Percentiles rank a stretch among this genome's conserved stretches.
These are phyloP conservation scores for Sporothrix mexicana DNA, from an alignment of 2,329 filamentous ascomycete species.

Conservation along the genomic window DNA sequence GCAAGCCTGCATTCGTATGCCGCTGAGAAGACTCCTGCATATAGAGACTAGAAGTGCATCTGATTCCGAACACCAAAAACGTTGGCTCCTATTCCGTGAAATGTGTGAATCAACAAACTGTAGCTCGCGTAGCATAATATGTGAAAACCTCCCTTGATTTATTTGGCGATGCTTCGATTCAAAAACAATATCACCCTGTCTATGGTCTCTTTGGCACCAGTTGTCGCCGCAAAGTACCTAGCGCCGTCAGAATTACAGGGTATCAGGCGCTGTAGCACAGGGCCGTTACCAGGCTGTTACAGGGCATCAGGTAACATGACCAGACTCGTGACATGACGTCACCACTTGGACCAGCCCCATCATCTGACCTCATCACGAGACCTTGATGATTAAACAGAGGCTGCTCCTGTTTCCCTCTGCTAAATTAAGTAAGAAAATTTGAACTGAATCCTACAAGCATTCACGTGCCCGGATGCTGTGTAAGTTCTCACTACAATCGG, in stretches of 20 bases:
- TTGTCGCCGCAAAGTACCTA: not conserved
- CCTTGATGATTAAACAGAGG: too few relatives aligned
- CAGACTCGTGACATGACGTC: conserved; percentile 19
- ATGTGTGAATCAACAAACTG: too few relatives aligned
- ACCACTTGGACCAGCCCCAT: not conserved
- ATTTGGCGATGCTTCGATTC: not conserved
- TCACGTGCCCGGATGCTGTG: too few relatives aligned
- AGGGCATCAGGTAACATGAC: not conserved
- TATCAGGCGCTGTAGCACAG: not conserved
- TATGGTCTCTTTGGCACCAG: not conserved
- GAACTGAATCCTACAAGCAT: too few relatives aligned
- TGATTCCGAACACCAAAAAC: not conserved
- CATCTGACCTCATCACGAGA: not conserved
- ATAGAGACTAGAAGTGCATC: conserved; percentile 16
- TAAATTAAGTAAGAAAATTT: too few relatives aligned
- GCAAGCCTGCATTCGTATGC: not conserved
- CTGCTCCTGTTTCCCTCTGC: too few relatives aligned
- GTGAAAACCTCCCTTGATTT: too few relatives aligned
- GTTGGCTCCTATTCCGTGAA: too few relatives aligned
- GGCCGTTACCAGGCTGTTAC: not conserved
- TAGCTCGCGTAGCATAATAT: not conserved
- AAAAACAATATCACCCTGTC: not conserved
- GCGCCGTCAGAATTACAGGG: not conserved
- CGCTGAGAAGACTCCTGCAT: not conserved
- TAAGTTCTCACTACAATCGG: not conserved